These are phyloP conservation scores for Entamoeba dispar DNA, from an alignment of 208 protist species.

Conservation along the genomic window DNA sequence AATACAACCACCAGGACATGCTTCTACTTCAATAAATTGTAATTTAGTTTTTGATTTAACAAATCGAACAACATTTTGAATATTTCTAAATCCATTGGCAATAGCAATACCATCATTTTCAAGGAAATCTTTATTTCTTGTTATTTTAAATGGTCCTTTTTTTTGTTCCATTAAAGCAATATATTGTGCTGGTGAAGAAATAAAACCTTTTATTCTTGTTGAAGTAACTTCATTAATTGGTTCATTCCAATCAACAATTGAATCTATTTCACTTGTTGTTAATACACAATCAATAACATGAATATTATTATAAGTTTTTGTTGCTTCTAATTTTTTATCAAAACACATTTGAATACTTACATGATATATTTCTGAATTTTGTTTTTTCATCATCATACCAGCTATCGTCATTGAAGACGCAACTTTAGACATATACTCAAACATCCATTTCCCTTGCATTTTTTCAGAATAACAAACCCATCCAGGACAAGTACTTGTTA, in stretches of 20 bases:
- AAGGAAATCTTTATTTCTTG: neutral
- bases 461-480: conserved; percentile 2
- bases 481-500: neutral
- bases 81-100: neutral
- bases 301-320: neutral
- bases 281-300: neutral
- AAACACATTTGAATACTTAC: neutral
- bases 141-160: neutral
- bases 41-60: neutral
- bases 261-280: conserved; percentile 1
- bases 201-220: neutral
- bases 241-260: neutral
- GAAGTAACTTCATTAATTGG: neutral
- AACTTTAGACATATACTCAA: neutral
- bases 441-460: neutral
- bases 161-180: neutral
- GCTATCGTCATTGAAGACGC: neutral
- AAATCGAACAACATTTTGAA: neutral
- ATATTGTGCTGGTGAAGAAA: neutral
- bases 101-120: neutral
- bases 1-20: conserved; percentile 1
- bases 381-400: neutral
- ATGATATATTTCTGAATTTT: neutral
- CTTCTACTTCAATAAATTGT: neutral
- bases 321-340: conserved; percentile 3